These are phyloP conservation scores for Cornus suecica DNA, from an alignment of 148 eudicot genomes.

Conservation along the genomic window DNA sequence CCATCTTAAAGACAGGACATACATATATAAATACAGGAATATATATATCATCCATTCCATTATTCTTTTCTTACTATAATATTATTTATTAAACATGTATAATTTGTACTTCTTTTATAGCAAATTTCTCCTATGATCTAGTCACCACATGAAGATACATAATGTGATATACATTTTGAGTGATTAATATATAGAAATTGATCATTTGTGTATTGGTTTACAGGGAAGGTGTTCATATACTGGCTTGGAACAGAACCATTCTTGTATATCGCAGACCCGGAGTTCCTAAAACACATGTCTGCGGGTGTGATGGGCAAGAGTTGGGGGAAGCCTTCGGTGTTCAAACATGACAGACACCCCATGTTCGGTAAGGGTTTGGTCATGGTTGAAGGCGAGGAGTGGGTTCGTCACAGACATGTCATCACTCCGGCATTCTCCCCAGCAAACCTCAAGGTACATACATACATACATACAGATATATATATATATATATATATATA, in stretches of 20 bases:
- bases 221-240: constrained; percentile 86
- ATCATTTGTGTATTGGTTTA: not conserved
- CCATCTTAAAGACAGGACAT: not conserved
- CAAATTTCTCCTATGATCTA: no score
- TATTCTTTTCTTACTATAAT: no score
- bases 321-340: constrained; percentile 92
- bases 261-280: constrained; percentile 82
- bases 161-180: not conserved
- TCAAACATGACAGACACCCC: constrained; percentile 66
- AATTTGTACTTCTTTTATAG: no score
- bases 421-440: constrained; percentile 88
- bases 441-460: constrained; percentile 64
- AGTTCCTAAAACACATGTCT: constrained; percentile 67
- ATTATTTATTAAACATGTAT: no score
- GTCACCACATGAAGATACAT: no score
- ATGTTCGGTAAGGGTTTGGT: constrained; percentile 89
- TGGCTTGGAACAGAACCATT: constrained; percentile 99
- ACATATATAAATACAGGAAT: not conserved
- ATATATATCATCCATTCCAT: not conserved
- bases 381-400: constrained; percentile 76
- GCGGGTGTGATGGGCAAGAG: constrained; percentile 59
- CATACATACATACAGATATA: not conserved
- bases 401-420: constrained; percentile 83
- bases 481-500: no score
- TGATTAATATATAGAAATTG: not conserved